Conservation (phyloP, 192 early-diverging fungal species). For the Kappamyces sp. region DNA sequence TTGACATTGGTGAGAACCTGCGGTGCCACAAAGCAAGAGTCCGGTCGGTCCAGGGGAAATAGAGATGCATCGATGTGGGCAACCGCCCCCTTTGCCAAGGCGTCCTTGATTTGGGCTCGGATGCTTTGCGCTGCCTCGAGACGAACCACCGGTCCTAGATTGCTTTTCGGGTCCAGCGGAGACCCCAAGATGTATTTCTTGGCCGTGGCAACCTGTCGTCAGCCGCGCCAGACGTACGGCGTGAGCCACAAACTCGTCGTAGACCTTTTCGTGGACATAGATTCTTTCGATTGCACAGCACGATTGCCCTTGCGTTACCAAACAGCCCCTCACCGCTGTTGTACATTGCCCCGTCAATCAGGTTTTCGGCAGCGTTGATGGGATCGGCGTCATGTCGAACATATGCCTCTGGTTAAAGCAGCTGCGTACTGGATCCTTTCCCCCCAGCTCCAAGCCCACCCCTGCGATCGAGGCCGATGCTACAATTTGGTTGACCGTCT, state of each 20-base stretch:
- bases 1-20: constrained; percentile 68
- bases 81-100: constrained; percentile 63
- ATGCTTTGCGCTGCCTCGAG: constrained; percentile 61
- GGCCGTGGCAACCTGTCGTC: constrained; percentile 6
- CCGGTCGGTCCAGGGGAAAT: constrained; percentile 53
- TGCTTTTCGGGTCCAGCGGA: constrained; percentile 53
- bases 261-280: constrained; percentile 68
- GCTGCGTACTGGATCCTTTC: constrained; percentile 82
- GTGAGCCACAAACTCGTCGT: constrained; percentile 63
- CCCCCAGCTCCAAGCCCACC: constrained; percentile 73
- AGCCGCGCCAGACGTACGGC: constrained; percentile 52
- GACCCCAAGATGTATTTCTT: constrained; percentile 64
- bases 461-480: constrained; percentile 52
- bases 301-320: constrained; percentile 63
- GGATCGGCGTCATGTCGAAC: constrained; percentile 67
- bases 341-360: constrained; percentile 76
- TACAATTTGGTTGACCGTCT: constrained; percentile 47
- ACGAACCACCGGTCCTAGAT: constrained; percentile 71
- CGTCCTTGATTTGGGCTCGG: constrained; percentile 61
- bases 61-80: constrained; percentile 48
- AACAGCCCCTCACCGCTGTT: constrained; percentile 47
- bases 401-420: too few species aligned
- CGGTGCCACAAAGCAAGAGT: constrained; percentile 67
- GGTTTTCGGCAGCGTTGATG: constrained; percentile 63
- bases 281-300: constrained; percentile 77